phyloP scores from a whole-genome alignment of 2,329 filamentous ascomycete species.

The Aspergillus ustus region DNA sequence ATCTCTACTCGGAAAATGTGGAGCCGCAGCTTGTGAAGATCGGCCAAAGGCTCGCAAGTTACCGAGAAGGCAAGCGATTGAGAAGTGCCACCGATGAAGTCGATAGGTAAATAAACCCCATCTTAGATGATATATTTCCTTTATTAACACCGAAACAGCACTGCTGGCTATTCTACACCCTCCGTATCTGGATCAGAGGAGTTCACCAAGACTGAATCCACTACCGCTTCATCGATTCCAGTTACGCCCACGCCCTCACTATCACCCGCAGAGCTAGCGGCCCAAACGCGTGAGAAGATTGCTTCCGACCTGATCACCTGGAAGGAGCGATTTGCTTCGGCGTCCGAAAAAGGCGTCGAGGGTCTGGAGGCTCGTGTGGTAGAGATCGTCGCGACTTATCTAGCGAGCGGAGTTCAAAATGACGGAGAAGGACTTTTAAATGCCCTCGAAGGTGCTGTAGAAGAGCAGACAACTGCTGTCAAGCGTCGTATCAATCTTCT shows the following conservation, averaged over 20 bases:
- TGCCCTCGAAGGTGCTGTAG: slow-evolving; percentile 70
- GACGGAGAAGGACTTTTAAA: slow-evolving; percentile 58
- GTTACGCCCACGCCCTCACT: slow-evolving; percentile 38
- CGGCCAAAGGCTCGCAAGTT: slow-evolving; percentile 77
- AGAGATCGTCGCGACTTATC: slow-evolving; percentile 74
- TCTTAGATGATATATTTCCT: not conserved
- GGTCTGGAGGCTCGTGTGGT: slow-evolving; percentile 66
- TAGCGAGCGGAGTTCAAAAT: slow-evolving; percentile 64
- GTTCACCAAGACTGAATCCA: slow-evolving; percentile 22
- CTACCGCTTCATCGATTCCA: slow-evolving; percentile 31
- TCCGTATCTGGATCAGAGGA: slow-evolving; percentile 28
- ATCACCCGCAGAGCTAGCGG: slow-evolving; percentile 50
- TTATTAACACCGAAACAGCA: not conserved
- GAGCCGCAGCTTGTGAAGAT: slow-evolving; percentile 95
- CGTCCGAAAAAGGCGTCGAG: slow-evolving; percentile 80
- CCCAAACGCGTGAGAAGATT: slow-evolving; percentile 64
- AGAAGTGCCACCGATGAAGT: slow-evolving; percentile 62
- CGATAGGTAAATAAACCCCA: slow-evolving; percentile 46
- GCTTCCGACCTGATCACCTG: slow-evolving; percentile 78
- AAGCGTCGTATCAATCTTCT: slow-evolving; percentile 68
- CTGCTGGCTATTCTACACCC: slow-evolving; percentile 28
- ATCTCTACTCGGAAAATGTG: slow-evolving; percentile 87
- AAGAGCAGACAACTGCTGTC: slow-evolving; percentile 66
- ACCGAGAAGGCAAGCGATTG: slow-evolving; percentile 64
- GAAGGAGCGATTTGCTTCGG: slow-evolving; percentile 85